Conservation (phyloP, 2,329 filamentous ascomycete genomes). For the Endoconidiophora polonica region DNA sequence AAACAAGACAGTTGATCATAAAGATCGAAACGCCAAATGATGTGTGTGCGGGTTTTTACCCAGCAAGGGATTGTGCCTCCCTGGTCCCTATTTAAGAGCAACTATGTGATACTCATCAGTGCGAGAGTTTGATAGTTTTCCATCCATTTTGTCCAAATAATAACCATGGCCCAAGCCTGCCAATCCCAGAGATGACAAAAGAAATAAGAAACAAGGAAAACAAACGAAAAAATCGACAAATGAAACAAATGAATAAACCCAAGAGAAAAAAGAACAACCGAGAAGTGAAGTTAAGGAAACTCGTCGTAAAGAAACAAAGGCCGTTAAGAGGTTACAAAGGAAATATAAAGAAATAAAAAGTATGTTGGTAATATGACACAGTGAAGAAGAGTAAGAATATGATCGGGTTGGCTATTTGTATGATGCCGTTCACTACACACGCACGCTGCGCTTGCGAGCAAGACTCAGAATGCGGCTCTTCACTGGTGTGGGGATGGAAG, state of each 20-base stretch:
- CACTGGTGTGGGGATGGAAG: slow-evolving; percentile 12
- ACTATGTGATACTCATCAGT: too few relatives aligned
- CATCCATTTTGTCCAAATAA: background rate
- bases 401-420: background rate
- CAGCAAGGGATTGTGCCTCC: too few relatives aligned
- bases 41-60: too few relatives aligned
- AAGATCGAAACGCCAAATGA: background rate
- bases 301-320: too few relatives aligned
- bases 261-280: background rate
- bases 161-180: slow-evolving; percentile 1
- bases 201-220: background rate
- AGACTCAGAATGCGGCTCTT: slow-evolving; percentile 11
- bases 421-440: slow-evolving; percentile 2
- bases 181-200: background rate
- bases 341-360: slow-evolving; percentile 3
- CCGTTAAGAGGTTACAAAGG: background rate
- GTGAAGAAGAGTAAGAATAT: slow-evolving; percentile 2
- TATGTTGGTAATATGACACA: slow-evolving; percentile 3
- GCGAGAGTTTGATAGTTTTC: background rate
- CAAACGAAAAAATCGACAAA: background rate
- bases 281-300: background rate
- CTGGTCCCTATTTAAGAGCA: too few relatives aligned
- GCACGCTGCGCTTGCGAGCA: slow-evolving; percentile 8
- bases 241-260: background rate
- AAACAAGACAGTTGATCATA: background rate